Conservation (phyloP, 2,329 filamentous ascomycete genomes). For the Simplicillium sp. region DNA sequence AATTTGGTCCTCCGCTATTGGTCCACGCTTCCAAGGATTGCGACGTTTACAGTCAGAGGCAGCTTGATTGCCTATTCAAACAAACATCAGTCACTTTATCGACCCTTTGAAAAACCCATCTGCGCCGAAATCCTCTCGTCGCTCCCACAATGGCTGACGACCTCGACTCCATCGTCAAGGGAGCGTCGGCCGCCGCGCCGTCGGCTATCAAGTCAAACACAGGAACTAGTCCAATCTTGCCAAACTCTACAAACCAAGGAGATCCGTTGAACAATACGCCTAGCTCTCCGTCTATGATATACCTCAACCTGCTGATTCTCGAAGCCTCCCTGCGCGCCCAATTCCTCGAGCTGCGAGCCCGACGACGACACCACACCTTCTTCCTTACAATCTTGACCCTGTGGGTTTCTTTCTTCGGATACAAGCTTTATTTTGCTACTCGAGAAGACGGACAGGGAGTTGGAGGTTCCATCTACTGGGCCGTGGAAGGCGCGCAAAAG, state of each 20-base stretch:
- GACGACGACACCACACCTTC: constrained; percentile 86
- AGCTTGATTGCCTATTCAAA: too few relatives aligned
- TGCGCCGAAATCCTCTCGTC: constrained; percentile 2
- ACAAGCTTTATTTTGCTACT: constrained; percentile 90
- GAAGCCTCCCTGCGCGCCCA: constrained; percentile 89
- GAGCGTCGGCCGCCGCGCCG: constrained; percentile 21
- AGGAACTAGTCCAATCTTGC: constrained; percentile 31
- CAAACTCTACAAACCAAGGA: constrained; percentile 34
- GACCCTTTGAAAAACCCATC: too few relatives aligned
- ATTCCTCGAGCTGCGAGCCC: constrained; percentile 80
- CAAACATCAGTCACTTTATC: too few relatives aligned
- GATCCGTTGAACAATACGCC: constrained; percentile 76
- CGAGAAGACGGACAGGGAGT: constrained; percentile 86
- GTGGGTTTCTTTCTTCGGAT: constrained; percentile 81
- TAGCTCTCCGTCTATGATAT: constrained; percentile 92
- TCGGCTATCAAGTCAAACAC: constrained; percentile 11
- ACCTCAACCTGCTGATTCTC: constrained; percentile 94
- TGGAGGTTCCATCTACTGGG: constrained; percentile 93
- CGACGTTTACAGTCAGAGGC: too few relatives aligned
- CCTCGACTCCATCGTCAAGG: constrained; percentile 88
- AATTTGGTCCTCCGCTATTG: too few relatives aligned
- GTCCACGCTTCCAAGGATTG: too few relatives aligned
- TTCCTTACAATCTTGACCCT: constrained; percentile 70
- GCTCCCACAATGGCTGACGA: constrained; percentile 45
- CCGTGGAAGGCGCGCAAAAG: constrained; percentile 82